phyloP scores from a whole-genome alignment of 192 early-diverging fungal species.

The Dimargaris cristalligena region DNA sequence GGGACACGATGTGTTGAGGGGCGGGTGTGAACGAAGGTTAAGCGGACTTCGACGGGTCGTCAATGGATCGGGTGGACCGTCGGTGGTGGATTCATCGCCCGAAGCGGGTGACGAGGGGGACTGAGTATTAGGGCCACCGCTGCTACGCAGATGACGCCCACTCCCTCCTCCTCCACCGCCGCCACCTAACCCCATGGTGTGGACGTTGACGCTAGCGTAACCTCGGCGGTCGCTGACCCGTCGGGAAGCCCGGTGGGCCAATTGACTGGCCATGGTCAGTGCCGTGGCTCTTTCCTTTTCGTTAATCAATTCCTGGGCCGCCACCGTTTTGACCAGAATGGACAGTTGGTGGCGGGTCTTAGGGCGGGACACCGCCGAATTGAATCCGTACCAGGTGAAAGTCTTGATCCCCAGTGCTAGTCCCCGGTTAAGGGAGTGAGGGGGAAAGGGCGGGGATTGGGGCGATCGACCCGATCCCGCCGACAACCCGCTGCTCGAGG shows the following conservation, averaged over 20 bases:
- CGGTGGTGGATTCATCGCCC: too few relatives aligned
- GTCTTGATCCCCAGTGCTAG: background rate
- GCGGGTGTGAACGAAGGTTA: too few relatives aligned
- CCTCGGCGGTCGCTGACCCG: background rate
- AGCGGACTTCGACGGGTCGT: too few relatives aligned
- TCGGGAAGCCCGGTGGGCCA: background rate
- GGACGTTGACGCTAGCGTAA: background rate
- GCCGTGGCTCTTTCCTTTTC: too few relatives aligned
- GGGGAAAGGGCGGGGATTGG: background rate
- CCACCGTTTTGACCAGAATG: background rate
- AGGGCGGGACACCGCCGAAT: background rate
- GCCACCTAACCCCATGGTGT: background rate
- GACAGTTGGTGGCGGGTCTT: background rate
- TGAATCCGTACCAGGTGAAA: conserved; percentile 10
- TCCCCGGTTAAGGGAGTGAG: background rate
- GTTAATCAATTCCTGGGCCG: background rate
- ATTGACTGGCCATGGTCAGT: background rate
- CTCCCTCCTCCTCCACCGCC: too few relatives aligned
- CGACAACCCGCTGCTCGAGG: background rate
- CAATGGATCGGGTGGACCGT: too few relatives aligned
- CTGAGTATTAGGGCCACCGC: too few relatives aligned
- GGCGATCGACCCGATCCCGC: background rate
- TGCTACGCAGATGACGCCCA: background rate
- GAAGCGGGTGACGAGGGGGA: too few relatives aligned
- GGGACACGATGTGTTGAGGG: too few relatives aligned